These are phyloP conservation scores for Talaromyces islandicus DNA, from an alignment of 2,329 filamentous ascomycete genomes.

Conservation along the genomic window DNA sequence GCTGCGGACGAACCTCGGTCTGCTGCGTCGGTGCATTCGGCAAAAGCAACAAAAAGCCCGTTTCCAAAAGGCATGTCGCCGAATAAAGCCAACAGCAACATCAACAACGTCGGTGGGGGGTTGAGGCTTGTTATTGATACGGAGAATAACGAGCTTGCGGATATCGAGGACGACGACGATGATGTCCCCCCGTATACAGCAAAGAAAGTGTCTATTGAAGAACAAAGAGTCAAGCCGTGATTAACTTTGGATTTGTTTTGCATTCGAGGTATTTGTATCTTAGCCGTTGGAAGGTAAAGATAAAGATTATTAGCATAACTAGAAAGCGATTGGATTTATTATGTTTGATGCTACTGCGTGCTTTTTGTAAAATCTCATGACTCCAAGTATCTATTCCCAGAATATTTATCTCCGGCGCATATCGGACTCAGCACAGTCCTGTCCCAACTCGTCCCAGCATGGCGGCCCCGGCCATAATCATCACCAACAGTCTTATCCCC, in stretches of 20 bases:
- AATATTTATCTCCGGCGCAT: background rate
- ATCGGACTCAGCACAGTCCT: background rate
- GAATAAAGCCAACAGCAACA: background rate
- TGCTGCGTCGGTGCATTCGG: background rate
- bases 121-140: constrained; percentile 11
- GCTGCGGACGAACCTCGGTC: constrained; percentile 2
- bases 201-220: constrained; percentile 8
- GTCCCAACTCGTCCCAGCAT: background rate
- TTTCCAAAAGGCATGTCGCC: background rate
- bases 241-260: background rate
- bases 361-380: too few species aligned
- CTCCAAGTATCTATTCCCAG: background rate
- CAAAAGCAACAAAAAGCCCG: background rate
- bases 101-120: background rate
- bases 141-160: constrained; percentile 5
- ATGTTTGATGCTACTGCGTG: too few species aligned
- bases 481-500: background rate
- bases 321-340: background rate
- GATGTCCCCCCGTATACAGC: constrained; percentile 8
- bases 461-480: background rate
- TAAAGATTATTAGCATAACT: background rate
- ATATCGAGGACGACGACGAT: constrained; percentile 7
- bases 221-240: constrained; percentile 1
- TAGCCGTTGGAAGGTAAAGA: background rate
- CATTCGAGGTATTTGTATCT: too few species aligned